A percentile compares a stretch with the other conserved stretches of the same genome.
Evolutionary conservation across 805 yeast species (phyloP).

Genomic region (Yarrowia sp.): DNA sequence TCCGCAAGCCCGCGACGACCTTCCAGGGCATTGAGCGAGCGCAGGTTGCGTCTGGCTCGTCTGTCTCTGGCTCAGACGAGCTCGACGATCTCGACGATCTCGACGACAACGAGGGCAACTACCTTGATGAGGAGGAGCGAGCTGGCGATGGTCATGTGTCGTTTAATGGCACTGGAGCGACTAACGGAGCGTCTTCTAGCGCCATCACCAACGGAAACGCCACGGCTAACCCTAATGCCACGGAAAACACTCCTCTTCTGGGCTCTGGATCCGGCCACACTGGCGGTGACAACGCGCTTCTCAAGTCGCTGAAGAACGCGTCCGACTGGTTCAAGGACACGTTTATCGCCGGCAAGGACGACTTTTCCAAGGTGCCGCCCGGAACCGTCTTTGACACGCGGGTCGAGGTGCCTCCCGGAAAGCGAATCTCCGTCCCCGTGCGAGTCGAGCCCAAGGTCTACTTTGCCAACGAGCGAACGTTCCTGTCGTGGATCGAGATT

Average conservation of each 20-base stretch:
- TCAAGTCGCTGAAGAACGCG: conserved; percentile 28
- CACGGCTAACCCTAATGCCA: conserved; percentile 23
- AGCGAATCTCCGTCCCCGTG: conserved; percentile 85
- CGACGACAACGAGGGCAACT: conserved; percentile 32
- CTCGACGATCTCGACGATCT: conserved; percentile 42
- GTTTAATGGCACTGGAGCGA: conserved; percentile 10
- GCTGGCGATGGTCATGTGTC: conserved; percentile 27
- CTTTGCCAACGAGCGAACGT: conserved; percentile 96
- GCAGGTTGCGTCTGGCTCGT: conserved; percentile 31
- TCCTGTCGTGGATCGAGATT: conserved; percentile 88
- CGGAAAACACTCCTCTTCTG: conserved; percentile 34
- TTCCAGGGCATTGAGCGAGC: conserved; percentile 63
- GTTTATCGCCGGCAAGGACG: conserved; percentile 46
- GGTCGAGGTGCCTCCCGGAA: conserved; percentile 80
- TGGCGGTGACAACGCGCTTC: neutral
- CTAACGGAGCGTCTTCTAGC: conserved; percentile 23
- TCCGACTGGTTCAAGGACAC: conserved; percentile 33
- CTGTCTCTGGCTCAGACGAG: conserved; percentile 37
- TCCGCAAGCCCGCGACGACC: conserved; percentile 77
- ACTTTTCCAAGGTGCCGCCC: conserved; percentile 54
- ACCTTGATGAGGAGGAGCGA: conserved; percentile 36
- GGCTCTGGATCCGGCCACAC: neutral
- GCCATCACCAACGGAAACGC: too few species aligned
- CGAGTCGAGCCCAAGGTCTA: conserved; percentile 99
- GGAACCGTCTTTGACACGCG: conserved; percentile 62